Conservation (phyloP, 805 yeast species). For the Saccharomyces paradoxus region DNA sequence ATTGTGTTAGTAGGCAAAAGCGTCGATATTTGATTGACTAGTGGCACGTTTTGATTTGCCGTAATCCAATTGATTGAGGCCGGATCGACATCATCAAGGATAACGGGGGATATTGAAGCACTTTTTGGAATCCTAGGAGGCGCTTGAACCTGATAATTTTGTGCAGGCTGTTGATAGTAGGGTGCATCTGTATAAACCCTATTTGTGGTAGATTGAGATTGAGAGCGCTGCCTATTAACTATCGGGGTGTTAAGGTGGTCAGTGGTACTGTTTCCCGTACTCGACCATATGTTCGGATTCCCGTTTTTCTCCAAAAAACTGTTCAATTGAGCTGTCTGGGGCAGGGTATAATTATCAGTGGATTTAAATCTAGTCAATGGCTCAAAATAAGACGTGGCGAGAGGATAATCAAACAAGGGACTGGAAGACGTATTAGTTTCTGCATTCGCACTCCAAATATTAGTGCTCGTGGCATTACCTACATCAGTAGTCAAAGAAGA, state of each 20-base stretch:
- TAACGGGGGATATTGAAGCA: constrained; percentile 31
- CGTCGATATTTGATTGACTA: constrained; percentile 61
- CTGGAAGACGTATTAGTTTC: not conserved
- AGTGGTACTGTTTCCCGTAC: constrained; percentile 17
- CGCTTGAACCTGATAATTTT: constrained; percentile 15
- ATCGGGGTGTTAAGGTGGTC: constrained; percentile 12
- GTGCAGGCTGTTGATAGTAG: constrained; percentile 16
- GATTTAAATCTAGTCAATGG: constrained; percentile 3
- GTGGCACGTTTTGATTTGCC: constrained; percentile 60
- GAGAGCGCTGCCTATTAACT: constrained; percentile 16
- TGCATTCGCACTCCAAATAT: constrained; percentile 3
- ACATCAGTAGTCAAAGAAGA: constrained; percentile 21
- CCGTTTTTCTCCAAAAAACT: constrained; percentile 13
- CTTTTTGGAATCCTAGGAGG: constrained; percentile 14
- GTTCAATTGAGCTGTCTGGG: constrained; percentile 13
- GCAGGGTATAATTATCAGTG: constrained; percentile 4
- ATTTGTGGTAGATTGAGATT: constrained; percentile 28
- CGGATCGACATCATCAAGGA: constrained; percentile 51
- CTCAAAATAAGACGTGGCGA: constrained; percentile 13
- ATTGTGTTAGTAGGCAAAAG: constrained; percentile 75
- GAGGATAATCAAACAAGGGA: constrained; percentile 1
- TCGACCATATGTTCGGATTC: constrained; percentile 20
- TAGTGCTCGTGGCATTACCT: constrained; percentile 15
- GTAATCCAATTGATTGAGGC: constrained; percentile 55
- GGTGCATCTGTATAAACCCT: constrained; percentile 28